Evolutionary conservation across 352 stramenopile species (phyloP).

Genomic region (Pseudoperonospora humuli): DNA sequence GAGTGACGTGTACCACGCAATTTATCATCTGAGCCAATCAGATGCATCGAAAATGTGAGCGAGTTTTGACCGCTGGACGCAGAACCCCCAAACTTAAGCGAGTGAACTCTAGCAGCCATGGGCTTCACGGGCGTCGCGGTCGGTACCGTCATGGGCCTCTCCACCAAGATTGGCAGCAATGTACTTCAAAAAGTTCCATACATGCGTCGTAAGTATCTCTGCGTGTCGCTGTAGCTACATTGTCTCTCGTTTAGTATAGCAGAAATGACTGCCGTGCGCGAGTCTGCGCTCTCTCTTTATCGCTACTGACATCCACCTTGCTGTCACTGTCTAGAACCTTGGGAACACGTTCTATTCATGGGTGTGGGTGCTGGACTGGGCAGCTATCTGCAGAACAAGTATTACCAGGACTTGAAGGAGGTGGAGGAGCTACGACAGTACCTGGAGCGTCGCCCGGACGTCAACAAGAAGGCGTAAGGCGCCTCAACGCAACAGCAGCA

Average conservation of each 20-base stretch:
- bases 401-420: slow-evolving; percentile 62
- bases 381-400: slow-evolving; percentile 66
- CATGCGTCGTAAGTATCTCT: slow-evolving; percentile 64
- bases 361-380: slow-evolving; percentile 49
- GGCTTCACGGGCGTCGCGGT: slow-evolving; percentile 58
- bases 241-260: not conserved
- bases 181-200: slow-evolving; percentile 75
- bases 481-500: not conserved
- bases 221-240: not conserved
- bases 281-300: not conserved
- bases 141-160: slow-evolving; percentile 66
- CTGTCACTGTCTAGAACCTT: slow-evolving; percentile 42
- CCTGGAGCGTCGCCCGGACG: slow-evolving; percentile 51
- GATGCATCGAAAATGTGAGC: not conserved
- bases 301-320: not conserved
- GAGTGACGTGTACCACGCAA: not conserved
- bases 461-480: slow-evolving; percentile 42
- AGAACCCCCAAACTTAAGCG: slow-evolving; percentile 21
- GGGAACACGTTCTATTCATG: slow-evolving; percentile 75
- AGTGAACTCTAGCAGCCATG: slow-evolving; percentile 33
- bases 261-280: not conserved
- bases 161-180: slow-evolving; percentile 80
- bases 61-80: slow-evolving; percentile 21
- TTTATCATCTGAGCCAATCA: slow-evolving; percentile 9
- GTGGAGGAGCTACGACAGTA: slow-evolving; percentile 70